A percentile compares a stretch with the other conserved stretches of the same genome.
These are phyloP conservation scores for Alternaria arbusti DNA, from an alignment of 2,329 filamentous ascomycete genomes.

Conservation along the genomic window DNA sequence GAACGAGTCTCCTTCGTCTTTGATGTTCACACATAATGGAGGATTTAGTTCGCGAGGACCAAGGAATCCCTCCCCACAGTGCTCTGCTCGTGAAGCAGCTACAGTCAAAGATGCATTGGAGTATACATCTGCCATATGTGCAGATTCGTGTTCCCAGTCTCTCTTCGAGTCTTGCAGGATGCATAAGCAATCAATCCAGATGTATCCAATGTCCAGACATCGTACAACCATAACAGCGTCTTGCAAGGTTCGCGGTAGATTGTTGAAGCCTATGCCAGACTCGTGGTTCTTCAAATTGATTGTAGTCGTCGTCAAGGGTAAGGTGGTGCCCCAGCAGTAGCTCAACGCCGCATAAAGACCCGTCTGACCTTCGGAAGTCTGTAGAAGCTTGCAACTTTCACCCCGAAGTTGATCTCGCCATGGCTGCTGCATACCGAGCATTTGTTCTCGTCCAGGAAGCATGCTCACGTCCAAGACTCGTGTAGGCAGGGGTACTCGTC, in stretches of 20 bases:
- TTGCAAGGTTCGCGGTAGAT: not conserved
- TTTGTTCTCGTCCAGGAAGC: not conserved
- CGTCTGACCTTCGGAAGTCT: not conserved
- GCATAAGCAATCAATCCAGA: not conserved
- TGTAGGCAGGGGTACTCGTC: accelerated
- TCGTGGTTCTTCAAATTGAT: accelerated
- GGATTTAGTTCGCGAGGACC: accelerated
- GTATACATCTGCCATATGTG: not conserved
- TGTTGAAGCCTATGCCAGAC: accelerated
- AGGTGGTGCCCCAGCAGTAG: not conserved
- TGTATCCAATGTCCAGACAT: accelerated
- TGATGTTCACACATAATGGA: accelerated
- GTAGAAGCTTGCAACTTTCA: accelerated
- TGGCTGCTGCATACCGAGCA: accelerated
- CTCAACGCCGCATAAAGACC: not conserved
- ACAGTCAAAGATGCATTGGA: accelerated
- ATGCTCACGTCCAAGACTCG: not conserved
- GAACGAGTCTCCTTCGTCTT: not conserved
- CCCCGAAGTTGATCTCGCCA: not conserved
- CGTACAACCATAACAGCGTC: not conserved
- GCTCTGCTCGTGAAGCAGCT: not conserved
- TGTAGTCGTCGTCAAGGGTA: not conserved
- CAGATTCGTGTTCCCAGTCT: not conserved
- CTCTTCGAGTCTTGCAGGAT: not conserved
- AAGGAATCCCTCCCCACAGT: not conserved